Percentiles rank a stretch among this genome's conserved stretches.
These are phyloP conservation scores for Moringa oleifera DNA, from an alignment of 345 rosid genomes.

Conservation along the genomic window DNA sequence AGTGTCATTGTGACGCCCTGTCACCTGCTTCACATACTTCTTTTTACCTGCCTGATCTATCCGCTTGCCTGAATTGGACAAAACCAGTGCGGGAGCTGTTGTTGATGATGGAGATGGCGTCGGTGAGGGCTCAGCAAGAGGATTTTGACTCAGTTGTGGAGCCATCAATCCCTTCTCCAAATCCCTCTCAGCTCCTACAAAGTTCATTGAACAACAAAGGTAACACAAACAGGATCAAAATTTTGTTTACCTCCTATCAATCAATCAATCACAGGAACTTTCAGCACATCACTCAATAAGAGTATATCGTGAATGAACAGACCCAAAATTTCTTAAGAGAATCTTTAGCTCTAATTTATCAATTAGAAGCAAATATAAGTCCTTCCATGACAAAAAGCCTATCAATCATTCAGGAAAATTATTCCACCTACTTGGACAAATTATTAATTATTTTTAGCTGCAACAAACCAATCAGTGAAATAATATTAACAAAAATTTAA, in stretches of 20 bases:
- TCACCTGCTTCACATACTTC: slow-evolving; percentile 95
- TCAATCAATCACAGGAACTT: not conserved
- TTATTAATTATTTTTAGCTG: not conserved
- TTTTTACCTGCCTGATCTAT: slow-evolving; percentile 92
- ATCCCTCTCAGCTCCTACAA: slow-evolving; percentile 54
- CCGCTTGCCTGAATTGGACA: slow-evolving; percentile 72
- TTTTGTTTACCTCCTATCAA: slow-evolving; percentile 1
- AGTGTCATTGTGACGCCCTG: slow-evolving; percentile 79
- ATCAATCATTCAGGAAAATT: too few relatives aligned
- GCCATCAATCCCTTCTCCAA: slow-evolving; percentile 53
- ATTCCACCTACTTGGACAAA: too few relatives aligned
- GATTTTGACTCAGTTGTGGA: slow-evolving; percentile 34
- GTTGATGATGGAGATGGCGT: slow-evolving; percentile 80
- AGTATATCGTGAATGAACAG: not conserved
- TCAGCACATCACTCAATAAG: not conserved
- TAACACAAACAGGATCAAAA: not conserved
- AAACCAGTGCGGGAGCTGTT: slow-evolving; percentile 73
- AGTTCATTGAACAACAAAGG: not conserved
- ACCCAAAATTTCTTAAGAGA: too few relatives aligned
- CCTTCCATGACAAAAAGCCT: too few relatives aligned
- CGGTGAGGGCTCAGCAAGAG: slow-evolving; percentile 45
- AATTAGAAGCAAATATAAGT: too few relatives aligned
- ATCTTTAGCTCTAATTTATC: too few relatives aligned
- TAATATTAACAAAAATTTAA: too few relatives aligned
- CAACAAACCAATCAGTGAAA: not conserved